These are phyloP conservation scores for Dioscorea zingiberensis DNA, from an alignment of 106 monocot species.

Conservation along the genomic window DNA sequence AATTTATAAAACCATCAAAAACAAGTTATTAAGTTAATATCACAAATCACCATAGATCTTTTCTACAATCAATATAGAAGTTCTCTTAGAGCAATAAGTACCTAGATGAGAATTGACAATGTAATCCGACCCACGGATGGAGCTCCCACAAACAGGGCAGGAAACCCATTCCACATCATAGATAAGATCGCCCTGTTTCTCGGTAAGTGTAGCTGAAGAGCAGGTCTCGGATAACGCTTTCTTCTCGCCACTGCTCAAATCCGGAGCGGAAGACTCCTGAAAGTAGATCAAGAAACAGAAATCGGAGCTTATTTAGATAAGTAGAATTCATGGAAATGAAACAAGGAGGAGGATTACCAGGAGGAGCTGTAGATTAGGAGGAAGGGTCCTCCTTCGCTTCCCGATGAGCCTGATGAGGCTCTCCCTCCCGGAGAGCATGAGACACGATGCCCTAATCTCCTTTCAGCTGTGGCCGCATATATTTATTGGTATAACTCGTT, in stretches of 20 bases:
- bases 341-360: neutral
- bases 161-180: conserved; percentile 27
- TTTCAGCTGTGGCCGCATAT: too few species aligned
- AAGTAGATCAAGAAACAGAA: neutral
- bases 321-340: neutral
- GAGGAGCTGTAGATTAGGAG: conserved; percentile 26
- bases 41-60: too few species aligned
- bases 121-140: conserved; percentile 48
- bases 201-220: neutral
- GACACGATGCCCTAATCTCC: too few species aligned
- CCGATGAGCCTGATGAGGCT: conserved; percentile 78
- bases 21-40: too few species aligned
- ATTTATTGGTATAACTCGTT: too few species aligned
- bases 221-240: neutral
- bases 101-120: conserved; percentile 67
- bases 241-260: too few species aligned
- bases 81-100: neutral
- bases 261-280: neutral
- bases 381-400: conserved; percentile 53
- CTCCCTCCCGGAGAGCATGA: conserved; percentile 57
- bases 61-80: neutral
- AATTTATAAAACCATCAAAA: too few species aligned
- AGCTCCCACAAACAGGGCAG: conserved; percentile 62
- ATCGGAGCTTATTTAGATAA: neutral
- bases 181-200: neutral